Evolutionary conservation across 2,329 filamentous ascomycete species (phyloP), one percentile per base, ranked within the genome.

Genomic region (Albifimbria verrucaria): DNA sequence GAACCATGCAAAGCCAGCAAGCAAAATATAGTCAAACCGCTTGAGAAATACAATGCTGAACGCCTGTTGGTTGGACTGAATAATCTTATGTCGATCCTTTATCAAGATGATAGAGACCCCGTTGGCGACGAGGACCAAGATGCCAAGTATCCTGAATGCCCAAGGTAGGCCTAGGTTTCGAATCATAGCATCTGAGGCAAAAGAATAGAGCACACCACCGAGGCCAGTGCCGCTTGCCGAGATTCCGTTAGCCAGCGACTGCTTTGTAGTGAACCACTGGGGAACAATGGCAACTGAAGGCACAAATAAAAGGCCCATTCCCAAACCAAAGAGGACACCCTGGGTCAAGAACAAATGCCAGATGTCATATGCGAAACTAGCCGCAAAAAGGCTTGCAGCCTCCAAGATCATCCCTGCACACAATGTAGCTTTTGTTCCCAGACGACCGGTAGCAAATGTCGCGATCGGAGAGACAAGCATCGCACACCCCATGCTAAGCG

Each of bases 271-370:
- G 56, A 87, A 87, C 83, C 83, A 87, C 57, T 86, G 82, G 0
- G 83, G 77, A 0, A 82, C 69, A 2, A 86, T 76, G 1, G 77
- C 77, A 1, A 82, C 79, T 3, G 72, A 74, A 0, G 77, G 77
- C 0, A 85, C 77, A 57, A 83, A 86, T 1, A 82, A 64, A 46
- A 86, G 80, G 0, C 83, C 83, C 72, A 86, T 80, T 1, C 83
- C 84, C 54, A 77, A 72, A 1, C 84, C 83, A 50, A 86, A 84
- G 51, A 79, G 78, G 0, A 85, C 62, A 1, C 83, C 83, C 55
- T 86, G 83, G 2, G 72, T 74, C 0, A 87, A 70, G 53, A 85
- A 85, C 0, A 87, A 68, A 10, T 86, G 82, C 82, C 82, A 86
- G 12, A 82, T 78, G 9, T 73, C 52, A 1, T 60, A 73, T 0